phyloP scores from a whole-genome alignment of 768 basidiomycete species.

The Tulasnella sp. region DNA sequence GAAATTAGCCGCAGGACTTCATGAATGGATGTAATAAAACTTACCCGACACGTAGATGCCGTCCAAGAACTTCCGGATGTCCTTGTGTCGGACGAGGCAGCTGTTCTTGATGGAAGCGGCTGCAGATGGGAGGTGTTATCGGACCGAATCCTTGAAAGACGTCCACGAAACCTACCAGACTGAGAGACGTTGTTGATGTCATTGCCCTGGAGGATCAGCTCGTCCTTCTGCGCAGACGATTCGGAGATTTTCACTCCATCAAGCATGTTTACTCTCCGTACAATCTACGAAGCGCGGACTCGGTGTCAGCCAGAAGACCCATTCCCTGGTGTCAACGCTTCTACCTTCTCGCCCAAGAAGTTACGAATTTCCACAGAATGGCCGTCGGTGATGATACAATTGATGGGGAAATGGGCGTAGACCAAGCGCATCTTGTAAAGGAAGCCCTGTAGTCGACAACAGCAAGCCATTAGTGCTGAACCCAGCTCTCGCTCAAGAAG shows the following conservation, averaged over 20 bases:
- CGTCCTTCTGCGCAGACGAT: constrained; percentile 89
- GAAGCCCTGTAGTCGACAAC: constrained; percentile 66
- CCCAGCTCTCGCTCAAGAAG: constrained; percentile 42
- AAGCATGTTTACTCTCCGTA: constrained; percentile 89
- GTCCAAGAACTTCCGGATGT: constrained; percentile 98
- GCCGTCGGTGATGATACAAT: constrained; percentile 87
- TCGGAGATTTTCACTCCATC: constrained; percentile 75
- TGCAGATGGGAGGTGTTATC: constrained; percentile 25
- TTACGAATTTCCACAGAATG: constrained; percentile 80
- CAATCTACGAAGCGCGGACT: constrained; percentile 45
- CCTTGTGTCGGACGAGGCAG: constrained; percentile 98
- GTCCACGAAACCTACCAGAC: constrained; percentile 51
- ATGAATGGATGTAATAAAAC: background rate
- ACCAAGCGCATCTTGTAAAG: constrained; percentile 99
- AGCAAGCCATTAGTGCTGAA: background rate
- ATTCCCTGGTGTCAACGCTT: constrained; percentile 21
- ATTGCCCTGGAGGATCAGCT: constrained; percentile 87
- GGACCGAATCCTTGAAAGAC: background rate
- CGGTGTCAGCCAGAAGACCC: background rate
- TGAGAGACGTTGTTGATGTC: constrained; percentile 97
- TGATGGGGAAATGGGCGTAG: constrained; percentile 99
- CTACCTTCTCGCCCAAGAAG: constrained; percentile 88
- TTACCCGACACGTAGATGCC: constrained; percentile 81
- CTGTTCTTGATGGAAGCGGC: constrained; percentile 96
- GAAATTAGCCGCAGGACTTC: background rate